Conservation (phyloP, 192 early-diverging fungal species). For the Linnemannia exigua region DNA sequence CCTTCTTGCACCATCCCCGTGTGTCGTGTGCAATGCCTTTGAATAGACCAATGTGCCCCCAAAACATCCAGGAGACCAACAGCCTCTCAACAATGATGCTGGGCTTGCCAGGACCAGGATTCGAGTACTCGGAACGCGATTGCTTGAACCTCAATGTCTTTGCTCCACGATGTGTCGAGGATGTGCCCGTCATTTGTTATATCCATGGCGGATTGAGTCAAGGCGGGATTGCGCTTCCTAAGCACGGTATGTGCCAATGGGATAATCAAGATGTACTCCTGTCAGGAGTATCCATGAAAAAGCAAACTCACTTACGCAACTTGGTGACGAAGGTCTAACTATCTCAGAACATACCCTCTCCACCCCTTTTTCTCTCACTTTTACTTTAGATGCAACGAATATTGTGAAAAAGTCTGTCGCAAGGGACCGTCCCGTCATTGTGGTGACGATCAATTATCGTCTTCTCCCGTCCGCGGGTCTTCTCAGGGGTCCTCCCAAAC, state of each 20-base stretch:
- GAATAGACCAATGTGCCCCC: constrained; percentile 52
- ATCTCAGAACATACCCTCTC: not conserved
- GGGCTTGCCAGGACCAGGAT: constrained; percentile 45
- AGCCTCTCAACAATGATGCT: constrained; percentile 36
- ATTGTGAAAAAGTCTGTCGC: constrained; percentile 52
- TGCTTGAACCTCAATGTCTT: constrained; percentile 51
- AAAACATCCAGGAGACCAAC: constrained; percentile 28
- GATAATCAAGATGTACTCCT: no score
- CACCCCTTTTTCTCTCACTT: not conserved
- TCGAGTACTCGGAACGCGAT: constrained; percentile 48
- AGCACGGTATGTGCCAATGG: constrained; percentile 23
- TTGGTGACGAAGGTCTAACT: not conserved
- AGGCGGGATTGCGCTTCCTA: constrained; percentile 49
- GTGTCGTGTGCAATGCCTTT: not conserved
- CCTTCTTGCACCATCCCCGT: no score
- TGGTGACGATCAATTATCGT: constrained; percentile 68
- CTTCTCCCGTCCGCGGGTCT: constrained; percentile 26
- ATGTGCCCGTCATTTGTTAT: constrained; percentile 51
- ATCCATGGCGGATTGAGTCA: constrained; percentile 47
- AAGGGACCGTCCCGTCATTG: constrained; percentile 48
- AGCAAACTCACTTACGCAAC: not conserved
- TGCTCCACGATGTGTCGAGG: constrained; percentile 23
- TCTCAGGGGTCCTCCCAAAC: constrained; percentile 12
- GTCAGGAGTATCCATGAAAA: no score
- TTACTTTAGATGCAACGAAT: constrained; percentile 43